Base-by-base conservation (phyloP, 176 grass and related monocot species). In the Raddia distichophylla region DNA sequence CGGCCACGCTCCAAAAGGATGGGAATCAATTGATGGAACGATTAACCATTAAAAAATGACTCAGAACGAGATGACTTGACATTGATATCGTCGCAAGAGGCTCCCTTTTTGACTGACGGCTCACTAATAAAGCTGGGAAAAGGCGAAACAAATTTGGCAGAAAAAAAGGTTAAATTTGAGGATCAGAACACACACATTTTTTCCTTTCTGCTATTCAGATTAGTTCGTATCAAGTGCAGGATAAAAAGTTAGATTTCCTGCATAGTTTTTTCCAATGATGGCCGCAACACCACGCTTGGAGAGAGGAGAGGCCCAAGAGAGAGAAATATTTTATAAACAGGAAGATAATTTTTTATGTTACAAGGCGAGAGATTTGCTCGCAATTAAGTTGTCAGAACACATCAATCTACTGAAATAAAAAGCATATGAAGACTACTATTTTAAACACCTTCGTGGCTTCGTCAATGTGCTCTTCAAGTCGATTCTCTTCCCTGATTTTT, bases 1-100 rank as follows among this genome's bases (percentile, higher is more conserved):
- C 70, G 47, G 14, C 52, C 73, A 86, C 81, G 51, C 89, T 88
- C 86, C 86, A 71, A 83, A 92, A 86, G 83, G 47, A 77, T 77
- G 49, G 75, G 83, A 77, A 89, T 83, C 79, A 18, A 86, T 54
- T 61, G 82, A 80, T 86, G 69, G 18, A 81, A 62, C 42, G 59
- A 86, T 46, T 43, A 84, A 2, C 42, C 10, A 82, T 5, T 69
- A 18, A 70, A 89, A 64, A 27, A 85, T 58, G 5, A 11, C 45
- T 43, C n/a, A 13, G 20, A 53, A 44, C 44, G 43, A 47, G 68
- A 79, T 53, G 70, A 56, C 82, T 79, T 47, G 40, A 58, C 64
- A 42, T 33, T 56, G 14, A 67, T 9, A 19, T 0, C 81, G 14
- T 56, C 35, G 34, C 35, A 57, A 43, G 65, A 47, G 53, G 62